Percentiles rank a stretch among this genome's conserved stretches.
These are phyloP conservation scores for Pythium biforme DNA, from an alignment of 352 stramenopile species.

Conservation along the genomic window DNA sequence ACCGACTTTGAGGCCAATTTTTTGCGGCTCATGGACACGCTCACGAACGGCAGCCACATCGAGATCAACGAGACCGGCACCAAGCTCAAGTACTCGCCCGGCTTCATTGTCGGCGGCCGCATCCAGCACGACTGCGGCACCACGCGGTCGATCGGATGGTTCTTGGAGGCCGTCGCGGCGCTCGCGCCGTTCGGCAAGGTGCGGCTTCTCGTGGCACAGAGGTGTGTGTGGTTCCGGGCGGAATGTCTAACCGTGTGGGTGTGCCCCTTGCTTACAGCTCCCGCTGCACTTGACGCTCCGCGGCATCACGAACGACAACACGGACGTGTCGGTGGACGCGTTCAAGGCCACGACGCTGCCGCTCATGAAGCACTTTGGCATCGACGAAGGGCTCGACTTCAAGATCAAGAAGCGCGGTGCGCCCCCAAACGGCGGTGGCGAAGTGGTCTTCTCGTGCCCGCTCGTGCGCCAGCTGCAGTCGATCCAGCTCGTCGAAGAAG, in stretches of 20 bases:
- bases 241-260: constrained; percentile 43
- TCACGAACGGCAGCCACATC: constrained; percentile 97
- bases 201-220: too few relatives aligned
- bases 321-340: constrained; percentile 92
- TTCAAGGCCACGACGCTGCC: constrained; percentile 94
- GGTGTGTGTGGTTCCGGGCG: too few relatives aligned
- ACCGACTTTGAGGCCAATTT: constrained; percentile 97
- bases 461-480: constrained; percentile 93
- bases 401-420: constrained; percentile 93
- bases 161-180: constrained; percentile 96
- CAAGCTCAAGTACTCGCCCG: constrained; percentile 95
- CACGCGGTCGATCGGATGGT: constrained; percentile 95
- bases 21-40: constrained; percentile 93
- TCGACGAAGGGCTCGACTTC: constrained; percentile 88
- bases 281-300: constrained; percentile 92
- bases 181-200: constrained; percentile 97
- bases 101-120: constrained; percentile 94
- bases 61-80: constrained; percentile 99
- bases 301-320: constrained; percentile 95
- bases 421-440: constrained; percentile 72
- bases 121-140: constrained; percentile 95
- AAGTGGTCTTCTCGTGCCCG: constrained; percentile 94
- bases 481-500: constrained; percentile 95
- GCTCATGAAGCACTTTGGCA: constrained; percentile 95
- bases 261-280: constrained; percentile 74